Evolutionary conservation across 768 basidiomycete species (phyloP), one percentile per base, ranked within the genome.

Genomic region (Nevesoporus exiguus): DNA sequence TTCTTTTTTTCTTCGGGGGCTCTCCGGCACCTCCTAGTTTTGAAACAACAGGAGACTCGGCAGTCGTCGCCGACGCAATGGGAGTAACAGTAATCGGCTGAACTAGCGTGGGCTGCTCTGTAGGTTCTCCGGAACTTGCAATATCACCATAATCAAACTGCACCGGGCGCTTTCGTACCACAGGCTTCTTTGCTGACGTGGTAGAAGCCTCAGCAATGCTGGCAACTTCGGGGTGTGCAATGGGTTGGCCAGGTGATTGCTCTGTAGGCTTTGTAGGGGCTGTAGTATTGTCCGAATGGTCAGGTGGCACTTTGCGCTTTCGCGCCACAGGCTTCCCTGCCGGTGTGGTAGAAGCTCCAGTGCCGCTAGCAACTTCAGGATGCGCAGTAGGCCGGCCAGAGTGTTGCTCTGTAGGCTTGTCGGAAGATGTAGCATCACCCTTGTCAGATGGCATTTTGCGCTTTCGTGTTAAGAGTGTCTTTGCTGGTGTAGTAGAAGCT

Each of bases 81-180:
- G 55, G 24, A 5, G 19, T 24, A 2, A 3, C 37, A 45, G 29
- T 3, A 1, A 19, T 8, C 45, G 45, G 56, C 57, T 53, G 65
- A 57, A 51, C 60, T 54, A 9, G 17, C 14, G 22, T 14, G 0
- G n/a, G 54, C 10, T 29, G 53, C 48, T 45, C 49, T 11, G 42
- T 27, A 21, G 22, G 31, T 19, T 52, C 37, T 5, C 46, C 39
- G 17, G 42, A 8, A 11, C 17, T 21, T 1, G n/a, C 29, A 19
- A 15, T 3, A 21, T 34, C 4, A 8, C 34, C 24, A 2, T 30
- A 33, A 21, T 31, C 41, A 22, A 55, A 55, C 2, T 58, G 58
- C 40, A 55, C 49, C 52, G 58, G 70, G 30, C 62, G 70, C 54
- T 68, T 75, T 61, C 62, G 66, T 49, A 47, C 49, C 8, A 48